Percentiles rank a stretch among this genome's conserved stretches.
Evolutionary conservation across 805 yeast species (phyloP).

Genomic region (Kluyveromyces aestuarii): DNA sequence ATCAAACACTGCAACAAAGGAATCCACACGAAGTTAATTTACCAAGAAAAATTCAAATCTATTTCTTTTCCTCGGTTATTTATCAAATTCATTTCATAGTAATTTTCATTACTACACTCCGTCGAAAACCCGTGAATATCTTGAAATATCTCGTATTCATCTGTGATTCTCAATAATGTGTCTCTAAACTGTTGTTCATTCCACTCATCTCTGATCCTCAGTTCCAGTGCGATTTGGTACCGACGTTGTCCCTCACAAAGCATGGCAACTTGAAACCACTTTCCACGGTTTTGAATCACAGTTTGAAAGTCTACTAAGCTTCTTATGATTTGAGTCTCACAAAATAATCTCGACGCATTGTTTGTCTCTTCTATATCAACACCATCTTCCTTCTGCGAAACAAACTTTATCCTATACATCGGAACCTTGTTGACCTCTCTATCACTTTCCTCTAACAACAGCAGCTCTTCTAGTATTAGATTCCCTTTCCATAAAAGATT

Average conservation of each 20-base stretch:
- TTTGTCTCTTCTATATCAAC: background rate
- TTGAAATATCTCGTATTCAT: constrained; percentile 23
- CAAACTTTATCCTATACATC: constrained; percentile 13
- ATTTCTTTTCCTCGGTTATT: background rate
- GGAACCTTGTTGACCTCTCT: background rate
- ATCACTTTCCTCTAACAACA: constrained; percentile 5
- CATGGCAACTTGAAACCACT: constrained; percentile 12
- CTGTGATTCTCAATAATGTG: constrained; percentile 20
- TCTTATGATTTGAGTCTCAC: constrained; percentile 14
- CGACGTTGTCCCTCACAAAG: constrained; percentile 8
- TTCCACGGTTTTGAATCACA: constrained; percentile 10
- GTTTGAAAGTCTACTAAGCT: constrained; percentile 11
- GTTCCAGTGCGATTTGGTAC: constrained; percentile 13
- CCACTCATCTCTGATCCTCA: constrained; percentile 9
- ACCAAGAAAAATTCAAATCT: background rate
- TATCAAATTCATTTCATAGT: background rate
- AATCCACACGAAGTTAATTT: background rate
- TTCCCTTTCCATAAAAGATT: constrained; percentile 13
- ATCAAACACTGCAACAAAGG: background rate
- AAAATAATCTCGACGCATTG: constrained; percentile 5
- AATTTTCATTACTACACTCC: background rate
- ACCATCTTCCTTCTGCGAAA: constrained; percentile 7
- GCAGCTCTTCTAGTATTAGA: constrained; percentile 13
- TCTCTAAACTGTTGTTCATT: constrained; percentile 17
- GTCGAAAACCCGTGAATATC: constrained; percentile 15